Conservation (phyloP, 2,329 filamentous ascomycete genomes). For the Arthrobotrys sinensis region DNA sequence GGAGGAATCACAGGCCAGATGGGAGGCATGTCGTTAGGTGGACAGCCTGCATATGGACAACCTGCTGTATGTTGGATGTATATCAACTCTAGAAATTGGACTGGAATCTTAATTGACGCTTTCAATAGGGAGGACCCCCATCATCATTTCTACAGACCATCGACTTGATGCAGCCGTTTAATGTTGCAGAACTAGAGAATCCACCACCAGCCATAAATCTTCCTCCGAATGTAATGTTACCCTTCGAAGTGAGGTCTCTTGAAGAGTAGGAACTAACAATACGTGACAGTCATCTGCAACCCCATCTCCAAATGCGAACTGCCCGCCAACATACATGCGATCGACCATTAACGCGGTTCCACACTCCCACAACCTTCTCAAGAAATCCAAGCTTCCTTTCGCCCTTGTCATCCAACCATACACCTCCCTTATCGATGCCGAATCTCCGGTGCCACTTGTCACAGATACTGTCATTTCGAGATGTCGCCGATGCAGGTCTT, state of each 20-base stretch:
- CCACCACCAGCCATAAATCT: conserved; percentile 92
- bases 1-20: conserved; percentile 86
- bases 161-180: conserved; percentile 93
- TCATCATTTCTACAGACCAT: conserved; percentile 66
- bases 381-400: conserved; percentile 96
- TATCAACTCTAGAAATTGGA: conserved; percentile 77
- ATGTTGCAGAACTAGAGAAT: conserved; percentile 90
- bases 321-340: conserved; percentile 91
- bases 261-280: conserved; percentile 66
- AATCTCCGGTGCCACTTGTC: conserved; percentile 91
- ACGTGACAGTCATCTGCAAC: conserved; percentile 70
- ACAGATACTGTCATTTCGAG: conserved; percentile 98
- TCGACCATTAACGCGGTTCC: conserved; percentile 96
- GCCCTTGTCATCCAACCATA: conserved; percentile 97
- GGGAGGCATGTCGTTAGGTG: conserved; percentile 80
- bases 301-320: conserved; percentile 90
- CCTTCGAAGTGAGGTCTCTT: conserved; percentile 8
- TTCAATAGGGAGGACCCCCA: conserved; percentile 38
- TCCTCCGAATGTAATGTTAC: conserved; percentile 80
- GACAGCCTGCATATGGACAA: conserved; percentile 69
- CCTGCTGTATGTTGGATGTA: conserved; percentile 68
- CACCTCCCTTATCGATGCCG: conserved; percentile 89
- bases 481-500: conserved; percentile 93
- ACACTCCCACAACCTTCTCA: conserved; percentile 90
- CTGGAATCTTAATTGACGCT: conserved; percentile 66